phyloP scores from a whole-genome alignment of 257 asterid genomes.

The Penstemon eatonii region DNA sequence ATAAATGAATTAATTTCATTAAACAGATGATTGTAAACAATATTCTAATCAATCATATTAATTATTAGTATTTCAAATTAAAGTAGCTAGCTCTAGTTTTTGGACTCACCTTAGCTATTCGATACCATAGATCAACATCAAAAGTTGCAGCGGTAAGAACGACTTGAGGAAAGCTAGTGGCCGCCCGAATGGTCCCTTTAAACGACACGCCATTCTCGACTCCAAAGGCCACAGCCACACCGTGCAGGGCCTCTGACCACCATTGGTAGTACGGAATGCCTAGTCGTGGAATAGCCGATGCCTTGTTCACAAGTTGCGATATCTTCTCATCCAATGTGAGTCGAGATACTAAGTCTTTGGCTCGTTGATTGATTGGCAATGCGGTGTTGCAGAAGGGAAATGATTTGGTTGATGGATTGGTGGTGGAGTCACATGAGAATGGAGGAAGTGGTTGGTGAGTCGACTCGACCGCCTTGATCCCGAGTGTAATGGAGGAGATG shows the following conservation, averaged over 20 bases:
- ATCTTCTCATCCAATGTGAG: constrained; percentile 53
- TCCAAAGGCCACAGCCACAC: constrained; percentile 45
- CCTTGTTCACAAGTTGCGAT: constrained; percentile 50
- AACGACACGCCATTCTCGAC: constrained; percentile 46
- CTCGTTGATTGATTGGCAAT: constrained; percentile 36
- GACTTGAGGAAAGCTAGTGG: constrained; percentile 69
- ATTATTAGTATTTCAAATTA: background rate
- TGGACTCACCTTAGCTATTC: constrained; percentile 53
- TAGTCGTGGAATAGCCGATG: constrained; percentile 45
- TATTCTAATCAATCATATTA: background rate
- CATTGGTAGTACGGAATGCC: constrained; percentile 60
- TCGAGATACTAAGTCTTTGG: constrained; percentile 39
- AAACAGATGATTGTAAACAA: background rate
- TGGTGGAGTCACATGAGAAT: constrained; percentile 42
- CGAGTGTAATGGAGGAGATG: constrained; percentile 1
- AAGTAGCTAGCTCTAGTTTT: background rate
- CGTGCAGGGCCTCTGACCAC: constrained; percentile 72
- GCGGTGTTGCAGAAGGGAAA: constrained; percentile 40
- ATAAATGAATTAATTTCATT: background rate
- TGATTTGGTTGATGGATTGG: constrained; percentile 34
- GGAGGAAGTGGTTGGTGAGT: constrained; percentile 39
- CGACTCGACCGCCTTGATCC: constrained; percentile 15
- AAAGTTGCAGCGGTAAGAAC: constrained; percentile 76
- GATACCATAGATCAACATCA: constrained; percentile 66
- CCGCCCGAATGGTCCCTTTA: constrained; percentile 39